These are phyloP conservation scores for Firmiana major DNA, from an alignment of 345 rosid genomes.

Conservation along the genomic window DNA sequence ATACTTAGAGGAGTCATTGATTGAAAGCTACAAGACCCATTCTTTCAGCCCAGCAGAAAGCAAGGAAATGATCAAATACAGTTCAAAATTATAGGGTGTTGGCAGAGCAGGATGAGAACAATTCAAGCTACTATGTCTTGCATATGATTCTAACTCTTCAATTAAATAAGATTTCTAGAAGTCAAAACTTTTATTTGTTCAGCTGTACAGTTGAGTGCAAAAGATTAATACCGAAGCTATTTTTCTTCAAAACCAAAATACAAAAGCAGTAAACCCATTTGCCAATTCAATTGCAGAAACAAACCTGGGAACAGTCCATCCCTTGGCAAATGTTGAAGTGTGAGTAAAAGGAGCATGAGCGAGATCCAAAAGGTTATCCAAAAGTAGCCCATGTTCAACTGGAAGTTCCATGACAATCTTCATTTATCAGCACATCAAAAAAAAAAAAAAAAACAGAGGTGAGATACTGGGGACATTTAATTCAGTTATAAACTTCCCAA, in stretches of 20 bases:
- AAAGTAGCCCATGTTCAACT: conserved; percentile 91
- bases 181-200: neutral
- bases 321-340: conserved; percentile 96
- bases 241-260: neutral
- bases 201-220: neutral
- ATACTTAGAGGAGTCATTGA: neutral
- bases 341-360: conserved; percentile 99
- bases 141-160: neutral
- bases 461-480: neutral
- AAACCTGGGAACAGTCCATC: conserved; percentile 96
- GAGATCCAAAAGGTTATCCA: conserved; percentile 93
- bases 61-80: neutral
- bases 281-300: conserved; percentile 12
- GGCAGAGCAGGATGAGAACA: too few species aligned
- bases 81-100: too few species aligned
- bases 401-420: conserved; percentile 98
- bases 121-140: neutral
- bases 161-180: neutral
- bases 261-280: neutral
- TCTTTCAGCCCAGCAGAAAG: neutral
- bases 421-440: conserved; percentile 6
- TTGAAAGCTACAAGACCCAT: neutral
- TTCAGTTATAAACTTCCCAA: neutral
- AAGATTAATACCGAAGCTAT: neutral
- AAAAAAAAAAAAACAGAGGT: conserved; percentile 1